A percentile compares a stretch with the other conserved stretches of the same genome.
phyloP scores from a whole-genome alignment of 192 early-diverging fungal species.

The Backusella macrospora region DNA sequence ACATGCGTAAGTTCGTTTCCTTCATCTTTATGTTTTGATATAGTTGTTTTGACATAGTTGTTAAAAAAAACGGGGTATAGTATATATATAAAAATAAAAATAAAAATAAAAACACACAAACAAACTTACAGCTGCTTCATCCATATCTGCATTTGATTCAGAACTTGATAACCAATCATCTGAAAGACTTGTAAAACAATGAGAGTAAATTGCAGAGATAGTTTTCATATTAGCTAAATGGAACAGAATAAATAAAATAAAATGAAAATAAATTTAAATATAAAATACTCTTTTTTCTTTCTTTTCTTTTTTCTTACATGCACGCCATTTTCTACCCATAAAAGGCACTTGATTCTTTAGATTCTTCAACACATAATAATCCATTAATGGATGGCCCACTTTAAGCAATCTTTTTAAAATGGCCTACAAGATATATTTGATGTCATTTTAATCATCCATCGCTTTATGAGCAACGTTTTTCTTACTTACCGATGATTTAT shows the following conservation, averaged over 20 bases:
- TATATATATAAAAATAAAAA: too few relatives aligned
- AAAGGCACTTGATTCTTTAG: constrained; percentile 81
- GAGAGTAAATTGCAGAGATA: constrained; percentile 74
- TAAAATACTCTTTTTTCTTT: background rate
- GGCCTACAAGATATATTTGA: constrained; percentile 39
- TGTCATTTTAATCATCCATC: background rate
- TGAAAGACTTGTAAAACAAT: constrained; percentile 58
- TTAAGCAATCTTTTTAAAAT: constrained; percentile 79
- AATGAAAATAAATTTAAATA: too few relatives aligned
- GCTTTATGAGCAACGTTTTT: too few relatives aligned
- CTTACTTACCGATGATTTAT: constrained; percentile 67
- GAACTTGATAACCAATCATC: constrained; percentile 72
- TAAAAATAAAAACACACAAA: too few relatives aligned
- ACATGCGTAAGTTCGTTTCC: constrained; percentile 65
- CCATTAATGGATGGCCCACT: constrained; percentile 65
- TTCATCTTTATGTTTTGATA: constrained; percentile 51
- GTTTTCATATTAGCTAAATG: constrained; percentile 73
- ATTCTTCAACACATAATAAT: constrained; percentile 77
- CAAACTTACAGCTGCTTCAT: constrained; percentile 16
- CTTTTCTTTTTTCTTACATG: constrained; percentile 44
- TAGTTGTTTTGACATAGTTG: background rate
- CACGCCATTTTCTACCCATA: constrained; percentile 80
- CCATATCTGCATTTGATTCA: constrained; percentile 55
- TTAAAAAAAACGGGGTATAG: background rate
- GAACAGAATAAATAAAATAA: background rate